Percentiles rank a stretch among this genome's conserved stretches.
These are phyloP conservation scores for Vaucheria bursata DNA, from an alignment of 352 stramenopile species.

Conservation along the genomic window DNA sequence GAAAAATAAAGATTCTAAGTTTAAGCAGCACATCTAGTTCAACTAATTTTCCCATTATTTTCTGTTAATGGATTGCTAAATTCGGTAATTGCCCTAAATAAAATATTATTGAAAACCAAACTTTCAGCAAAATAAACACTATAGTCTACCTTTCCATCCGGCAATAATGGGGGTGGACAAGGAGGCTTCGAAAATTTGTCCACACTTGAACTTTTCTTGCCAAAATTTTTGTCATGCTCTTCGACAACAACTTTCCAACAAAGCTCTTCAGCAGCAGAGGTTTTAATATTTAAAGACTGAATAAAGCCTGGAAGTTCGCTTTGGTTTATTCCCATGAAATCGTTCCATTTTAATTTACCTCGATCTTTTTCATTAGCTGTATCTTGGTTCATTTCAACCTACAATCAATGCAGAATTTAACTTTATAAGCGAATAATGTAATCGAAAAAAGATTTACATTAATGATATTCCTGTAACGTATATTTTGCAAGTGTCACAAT, in stretches of 20 bases:
- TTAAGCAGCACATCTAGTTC: no score
- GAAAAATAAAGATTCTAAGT: no score
- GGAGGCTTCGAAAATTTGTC: constrained; percentile 1
- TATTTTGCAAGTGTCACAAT: no score
- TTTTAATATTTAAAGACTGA: constrained; percentile 10
- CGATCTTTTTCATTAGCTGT: no score
- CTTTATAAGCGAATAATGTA: background rate
- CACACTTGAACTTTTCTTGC: background rate
- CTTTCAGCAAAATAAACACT: constrained; percentile 24
- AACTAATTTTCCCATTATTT: no score
- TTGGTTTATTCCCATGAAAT: constrained; percentile 12
- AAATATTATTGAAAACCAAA: constrained; percentile 12
- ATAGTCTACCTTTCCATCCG: constrained; percentile 16
- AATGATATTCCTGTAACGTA: background rate
- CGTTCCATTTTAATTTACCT: background rate
- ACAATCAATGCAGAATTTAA: background rate
- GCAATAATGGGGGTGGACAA: constrained; percentile 16
- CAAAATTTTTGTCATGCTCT: constrained; percentile 20
- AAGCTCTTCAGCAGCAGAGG: constrained; percentile 16
- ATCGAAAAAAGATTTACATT: background rate
- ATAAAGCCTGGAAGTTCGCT: constrained; percentile 17
- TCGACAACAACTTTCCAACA: constrained; percentile 23
- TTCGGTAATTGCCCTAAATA: constrained; percentile 24
- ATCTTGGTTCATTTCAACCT: background rate
- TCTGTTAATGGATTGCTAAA: constrained; percentile 36